Percentiles rank a stretch among this genome's conserved stretches.
Evolutionary conservation across 2,329 filamentous ascomycete species (phyloP).

Genomic region (Lecanosticta acicola): DNA sequence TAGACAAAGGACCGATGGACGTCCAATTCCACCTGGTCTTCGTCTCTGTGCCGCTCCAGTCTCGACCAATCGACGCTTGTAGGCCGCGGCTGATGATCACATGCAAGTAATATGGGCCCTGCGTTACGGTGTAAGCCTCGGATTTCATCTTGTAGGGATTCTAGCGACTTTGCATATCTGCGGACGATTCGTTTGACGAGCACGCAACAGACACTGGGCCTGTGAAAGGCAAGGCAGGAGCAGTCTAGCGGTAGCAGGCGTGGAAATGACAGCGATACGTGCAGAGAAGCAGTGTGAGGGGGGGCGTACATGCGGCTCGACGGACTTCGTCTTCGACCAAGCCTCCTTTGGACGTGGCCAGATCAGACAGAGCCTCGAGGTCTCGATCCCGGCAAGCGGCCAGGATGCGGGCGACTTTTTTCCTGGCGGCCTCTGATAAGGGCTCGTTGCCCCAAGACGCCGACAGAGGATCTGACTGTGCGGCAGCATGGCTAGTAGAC

Average conservation of each 20-base stretch:
- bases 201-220: no score
- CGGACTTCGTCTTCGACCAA: slow-evolving; percentile 54
- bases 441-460: not conserved
- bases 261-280: no score
- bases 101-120: slow-evolving; percentile 59
- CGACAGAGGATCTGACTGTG: no score
- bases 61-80: slow-evolving; percentile 47
- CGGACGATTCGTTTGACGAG: no score
- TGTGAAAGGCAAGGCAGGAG: not conserved
- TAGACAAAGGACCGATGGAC: slow-evolving; percentile 96
- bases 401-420: slow-evolving; percentile 29
- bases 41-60: slow-evolving; percentile 75
- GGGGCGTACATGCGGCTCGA: slow-evolving; percentile 62
- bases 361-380: slow-evolving; percentile 35
- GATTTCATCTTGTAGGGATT: no score
- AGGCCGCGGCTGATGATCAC: slow-evolving; percentile 22
- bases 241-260: not conserved
- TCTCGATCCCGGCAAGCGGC: slow-evolving; percentile 39
- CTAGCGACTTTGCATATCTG: no score
- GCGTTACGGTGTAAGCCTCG: not conserved
- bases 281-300: not conserved
- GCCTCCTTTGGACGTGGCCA: slow-evolving; percentile 42
- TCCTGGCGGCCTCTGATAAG: slow-evolving; percentile 9
- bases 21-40: slow-evolving; percentile 85
- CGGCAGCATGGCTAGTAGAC: no score